Base-by-base conservation (phyloP, 495 filamentous ascomycete genomes). In the Podospora sp. region DNA sequence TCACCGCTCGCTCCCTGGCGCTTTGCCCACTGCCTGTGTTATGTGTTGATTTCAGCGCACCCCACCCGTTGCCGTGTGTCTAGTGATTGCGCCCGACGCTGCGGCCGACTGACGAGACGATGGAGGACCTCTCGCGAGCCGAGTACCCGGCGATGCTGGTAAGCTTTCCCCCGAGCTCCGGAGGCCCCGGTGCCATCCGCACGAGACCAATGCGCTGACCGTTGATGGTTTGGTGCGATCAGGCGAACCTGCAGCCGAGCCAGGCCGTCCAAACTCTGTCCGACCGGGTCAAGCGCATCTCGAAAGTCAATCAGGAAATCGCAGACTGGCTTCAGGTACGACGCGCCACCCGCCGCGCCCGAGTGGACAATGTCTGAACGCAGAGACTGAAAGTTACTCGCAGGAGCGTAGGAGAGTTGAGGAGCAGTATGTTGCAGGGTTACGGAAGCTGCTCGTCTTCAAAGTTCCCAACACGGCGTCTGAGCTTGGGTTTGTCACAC, bases 111-210 rank as follows among this genome's bases (percentile, higher is more conserved):
- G 87, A 61, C 69, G 29, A 50, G 69, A 71, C 78, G 67, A 85
- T 84, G 80, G 85, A 87, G 52, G 94, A 94, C 71, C 87, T 97
- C 72, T 91, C 92, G 73, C 87, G 94, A 77, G 86, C 92, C 77
- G 95, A 99, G 80, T 99, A 99, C 81, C 94, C 95, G 75, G 91
- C 91, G 27, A 88, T 99, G 86, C 88, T 98, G 91, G 95, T 99
- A 86, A 78, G 92, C 73, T 63, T n/a, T 36, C 33, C 59, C 40
- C 40, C 4, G 40, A 46, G 40, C 40, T 46, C 40, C 36, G 25
- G 2, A 12, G 14, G 18, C 24, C 65, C 14, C 53, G n/a, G 20
- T 51, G 58, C 55, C 65, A 26, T 57, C 29, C 46, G 53, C 14
- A 25, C 22, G 62, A 5, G n/a, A 40, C 16, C 25, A 18, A 35